These are phyloP conservation scores for Helotiales sp. DNA, from an alignment of 2,329 filamentous ascomycete species.

Conservation along the genomic window DNA sequence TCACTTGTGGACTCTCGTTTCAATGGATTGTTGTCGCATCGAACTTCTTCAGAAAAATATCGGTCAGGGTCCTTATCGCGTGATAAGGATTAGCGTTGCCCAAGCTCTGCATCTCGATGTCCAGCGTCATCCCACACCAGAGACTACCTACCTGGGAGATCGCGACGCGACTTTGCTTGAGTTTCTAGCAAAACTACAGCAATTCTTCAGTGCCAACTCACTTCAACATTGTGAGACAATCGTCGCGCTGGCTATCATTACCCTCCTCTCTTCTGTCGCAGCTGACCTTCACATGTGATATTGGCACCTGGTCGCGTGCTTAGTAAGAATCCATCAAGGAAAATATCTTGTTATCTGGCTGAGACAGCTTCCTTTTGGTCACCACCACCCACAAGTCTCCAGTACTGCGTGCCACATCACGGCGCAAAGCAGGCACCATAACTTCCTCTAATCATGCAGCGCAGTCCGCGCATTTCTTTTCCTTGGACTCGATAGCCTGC, in stretches of 20 bases:
- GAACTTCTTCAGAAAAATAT: too few relatives aligned
- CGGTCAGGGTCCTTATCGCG: too few relatives aligned
- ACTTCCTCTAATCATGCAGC: constrained; percentile 52
- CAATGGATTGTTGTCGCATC: too few relatives aligned
- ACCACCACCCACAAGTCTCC: constrained; percentile 12
- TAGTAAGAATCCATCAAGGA: constrained; percentile 7
- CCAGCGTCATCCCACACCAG: too few relatives aligned
- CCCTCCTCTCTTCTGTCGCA: background rate
- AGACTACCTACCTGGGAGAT: too few relatives aligned
- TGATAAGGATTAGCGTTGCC: too few relatives aligned
- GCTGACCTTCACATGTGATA: constrained; percentile 8
- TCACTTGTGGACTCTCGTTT: too few relatives aligned
- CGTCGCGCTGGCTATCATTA: background rate
- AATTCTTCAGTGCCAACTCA: background rate
- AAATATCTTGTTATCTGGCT: background rate
- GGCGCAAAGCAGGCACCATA: constrained; percentile 34
- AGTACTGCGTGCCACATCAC: constrained; percentile 30
- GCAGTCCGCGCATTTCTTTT: constrained; percentile 50
- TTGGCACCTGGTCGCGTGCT: constrained; percentile 15
- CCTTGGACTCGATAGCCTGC: constrained; percentile 56
- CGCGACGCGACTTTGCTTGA: too few relatives aligned
- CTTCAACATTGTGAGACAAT: background rate
- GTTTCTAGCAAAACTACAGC: background rate
- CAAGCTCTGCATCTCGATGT: too few relatives aligned
- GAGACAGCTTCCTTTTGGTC: constrained; percentile 4